Evolutionary conservation across 805 yeast genomes (phyloP).

Genomic region (Sporopachydermia lactativora): DNA sequence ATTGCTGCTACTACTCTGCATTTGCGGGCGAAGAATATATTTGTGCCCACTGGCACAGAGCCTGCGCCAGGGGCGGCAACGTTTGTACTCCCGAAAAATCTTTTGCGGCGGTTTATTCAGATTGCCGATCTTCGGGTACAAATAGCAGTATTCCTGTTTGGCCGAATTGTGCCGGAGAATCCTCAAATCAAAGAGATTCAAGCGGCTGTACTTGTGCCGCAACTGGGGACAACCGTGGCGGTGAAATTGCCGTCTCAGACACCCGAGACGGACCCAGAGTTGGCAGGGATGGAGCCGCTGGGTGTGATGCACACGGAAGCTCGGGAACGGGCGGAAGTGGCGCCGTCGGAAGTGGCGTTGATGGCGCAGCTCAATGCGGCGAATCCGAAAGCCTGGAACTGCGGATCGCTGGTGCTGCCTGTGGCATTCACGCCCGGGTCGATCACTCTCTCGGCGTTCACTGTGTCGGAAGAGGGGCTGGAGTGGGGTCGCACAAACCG

Average conservation of each 20-base stretch:
- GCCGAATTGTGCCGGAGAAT: slow-evolving; percentile 63
- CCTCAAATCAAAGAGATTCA: slow-evolving; percentile 62
- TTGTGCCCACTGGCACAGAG: slow-evolving; percentile 40
- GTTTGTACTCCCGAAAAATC: slow-evolving; percentile 69
- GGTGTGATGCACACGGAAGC: slow-evolving; percentile 95
- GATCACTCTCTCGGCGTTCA: slow-evolving; percentile 56
- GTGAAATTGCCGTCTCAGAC: slow-evolving; percentile 43
- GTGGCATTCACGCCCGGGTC: slow-evolving; percentile 78
- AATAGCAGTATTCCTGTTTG: slow-evolving; percentile 71
- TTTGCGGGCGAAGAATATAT: slow-evolving; percentile 61
- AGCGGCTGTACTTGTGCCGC: slow-evolving; percentile 73
- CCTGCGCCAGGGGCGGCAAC: slow-evolving; percentile 44
- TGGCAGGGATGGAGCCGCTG: slow-evolving; percentile 54
- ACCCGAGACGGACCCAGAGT: slow-evolving; percentile 26
- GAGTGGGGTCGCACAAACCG: slow-evolving; percentile 63
- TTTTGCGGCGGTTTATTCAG: slow-evolving; percentile 62
- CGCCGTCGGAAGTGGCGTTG: slow-evolving; percentile 49
- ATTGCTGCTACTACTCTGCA: slow-evolving; percentile 62
- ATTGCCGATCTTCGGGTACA: slow-evolving; percentile 73
- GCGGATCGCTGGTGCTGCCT: slow-evolving; percentile 38
- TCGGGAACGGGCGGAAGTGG: slow-evolving; percentile 44
- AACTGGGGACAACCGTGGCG: slow-evolving; percentile 56
- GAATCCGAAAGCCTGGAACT: slow-evolving; percentile 23
- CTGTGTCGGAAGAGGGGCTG: slow-evolving; percentile 48
- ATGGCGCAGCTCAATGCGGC: slow-evolving; percentile 21